Evolutionary conservation across 2,329 filamentous ascomycete genomes (phyloP).

Genomic region (Spiromastix sp.): DNA sequence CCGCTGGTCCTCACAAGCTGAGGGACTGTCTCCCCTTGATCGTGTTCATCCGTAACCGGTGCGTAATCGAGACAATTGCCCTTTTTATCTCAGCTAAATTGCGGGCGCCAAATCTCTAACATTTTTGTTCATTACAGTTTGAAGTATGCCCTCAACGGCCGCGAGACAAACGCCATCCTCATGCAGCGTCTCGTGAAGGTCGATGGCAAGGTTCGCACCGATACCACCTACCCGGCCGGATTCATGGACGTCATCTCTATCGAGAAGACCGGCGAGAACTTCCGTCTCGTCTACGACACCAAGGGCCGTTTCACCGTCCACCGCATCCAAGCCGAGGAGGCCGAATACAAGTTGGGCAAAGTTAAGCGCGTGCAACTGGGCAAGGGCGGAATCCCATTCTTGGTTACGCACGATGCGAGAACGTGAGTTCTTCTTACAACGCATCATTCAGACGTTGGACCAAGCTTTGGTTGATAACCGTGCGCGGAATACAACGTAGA

Average conservation of each 20-base stretch:
- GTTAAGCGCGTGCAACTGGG: slow-evolving; percentile 99
- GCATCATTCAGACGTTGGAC: slow-evolving; percentile 99
- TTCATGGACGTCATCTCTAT: slow-evolving; percentile 99
- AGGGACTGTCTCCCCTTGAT: slow-evolving; percentile 98
- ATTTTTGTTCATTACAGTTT: slow-evolving; percentile 53
- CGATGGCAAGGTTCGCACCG: slow-evolving; percentile 98
- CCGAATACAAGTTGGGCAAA: slow-evolving; percentile 99
- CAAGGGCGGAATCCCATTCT: slow-evolving; percentile 99
- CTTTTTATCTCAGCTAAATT: slow-evolving; percentile 8
- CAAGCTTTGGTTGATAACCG: slow-evolving; percentile 76
- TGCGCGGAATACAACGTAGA: slow-evolving; percentile 2
- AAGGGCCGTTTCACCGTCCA: slow-evolving; percentile 99
- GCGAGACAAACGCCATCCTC: slow-evolving; percentile 94
- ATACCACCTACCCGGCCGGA: slow-evolving; percentile 91
- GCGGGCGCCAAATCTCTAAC: too few relatives aligned
- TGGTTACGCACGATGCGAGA: slow-evolving; percentile 99
- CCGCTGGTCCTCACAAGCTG: slow-evolving; percentile 94
- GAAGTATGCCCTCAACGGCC: slow-evolving; percentile 99
- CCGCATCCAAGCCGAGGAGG: slow-evolving; percentile 97
- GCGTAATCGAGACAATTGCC: slow-evolving; percentile 17
- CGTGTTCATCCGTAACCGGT: slow-evolving; percentile 83
- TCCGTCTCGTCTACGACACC: slow-evolving; percentile 99
- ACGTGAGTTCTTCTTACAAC: slow-evolving; percentile 98
- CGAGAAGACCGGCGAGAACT: slow-evolving; percentile 99
- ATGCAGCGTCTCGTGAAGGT: slow-evolving; percentile 99